Evolutionary conservation across 495 filamentous ascomycete genomes (phyloP).

Genomic region (Aspergillus olivimuriae): DNA sequence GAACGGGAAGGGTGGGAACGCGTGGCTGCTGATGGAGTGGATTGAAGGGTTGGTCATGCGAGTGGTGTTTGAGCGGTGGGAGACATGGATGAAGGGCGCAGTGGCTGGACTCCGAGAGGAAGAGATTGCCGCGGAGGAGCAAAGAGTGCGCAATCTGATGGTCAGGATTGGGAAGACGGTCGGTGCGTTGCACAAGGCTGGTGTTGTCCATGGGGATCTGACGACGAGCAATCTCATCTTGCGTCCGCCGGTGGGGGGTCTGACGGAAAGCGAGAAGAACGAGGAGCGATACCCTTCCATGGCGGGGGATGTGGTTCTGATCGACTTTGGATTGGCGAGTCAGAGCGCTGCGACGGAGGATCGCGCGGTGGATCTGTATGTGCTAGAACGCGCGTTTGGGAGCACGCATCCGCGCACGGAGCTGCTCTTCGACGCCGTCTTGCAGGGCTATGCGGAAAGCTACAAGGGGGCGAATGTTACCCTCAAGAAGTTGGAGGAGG

Average conservation of each 20-base stretch:
- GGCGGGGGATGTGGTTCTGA: conserved; percentile 75
- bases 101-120: conserved; percentile 12
- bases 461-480: conserved; percentile 54
- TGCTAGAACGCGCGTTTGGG: conserved; percentile 91
- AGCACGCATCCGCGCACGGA: conserved; percentile 91
- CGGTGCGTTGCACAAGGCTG: conserved; percentile 72
- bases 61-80: conserved; percentile 59
- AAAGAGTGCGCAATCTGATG: conserved; percentile 55
- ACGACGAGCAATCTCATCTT: conserved; percentile 98
- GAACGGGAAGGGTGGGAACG: conserved; percentile 49
- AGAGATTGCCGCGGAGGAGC: conserved; percentile 30
- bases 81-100: conserved; percentile 39
- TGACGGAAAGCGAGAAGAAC: conserved; percentile 20
- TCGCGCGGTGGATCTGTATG: conserved; percentile 92
- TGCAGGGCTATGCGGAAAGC: conserved; percentile 55
- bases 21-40: conserved; percentile 91
- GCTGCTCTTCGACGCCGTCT: conserved; percentile 58
- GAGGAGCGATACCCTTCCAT: conserved; percentile 23
- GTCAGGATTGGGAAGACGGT: conserved; percentile 64
- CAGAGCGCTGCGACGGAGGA: conserved; percentile 87
- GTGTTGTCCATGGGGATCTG: conserved; percentile 90
- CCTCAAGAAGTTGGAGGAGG: conserved; percentile 80
- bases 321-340: conserved; percentile 90
- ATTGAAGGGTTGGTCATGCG: conserved; percentile 67
- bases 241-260: conserved; percentile 18